Evolutionary conservation across 192 early-diverging fungal genomes (phyloP).

Genomic region (Coemansia sp.): DNA sequence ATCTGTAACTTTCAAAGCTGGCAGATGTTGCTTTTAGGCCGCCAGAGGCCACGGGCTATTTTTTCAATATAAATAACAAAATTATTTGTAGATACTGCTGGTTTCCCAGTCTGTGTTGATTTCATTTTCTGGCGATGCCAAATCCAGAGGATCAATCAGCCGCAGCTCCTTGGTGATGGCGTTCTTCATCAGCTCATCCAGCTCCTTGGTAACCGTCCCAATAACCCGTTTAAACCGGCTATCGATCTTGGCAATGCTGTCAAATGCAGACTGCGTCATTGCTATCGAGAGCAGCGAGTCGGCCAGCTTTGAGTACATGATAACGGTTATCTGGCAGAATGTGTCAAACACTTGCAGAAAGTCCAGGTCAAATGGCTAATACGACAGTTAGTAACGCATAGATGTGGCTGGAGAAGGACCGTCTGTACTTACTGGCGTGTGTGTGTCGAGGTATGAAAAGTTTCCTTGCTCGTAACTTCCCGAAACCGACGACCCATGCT

Average conservation of each 20-base stretch:
- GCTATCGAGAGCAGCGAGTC: constrained; percentile 41
- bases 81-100: constrained; percentile 41
- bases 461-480: constrained; percentile 38
- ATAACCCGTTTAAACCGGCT: constrained; percentile 67
- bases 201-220: constrained; percentile 60
- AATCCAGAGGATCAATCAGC: constrained; percentile 59
- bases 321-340: constrained; percentile 60
- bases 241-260: constrained; percentile 65
- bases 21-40: neutral
- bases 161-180: constrained; percentile 61
- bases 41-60: too few relatives aligned
- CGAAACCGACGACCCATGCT: constrained; percentile 31
- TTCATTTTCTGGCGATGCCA: constrained; percentile 45
- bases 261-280: constrained; percentile 57
- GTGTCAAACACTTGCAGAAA: constrained; percentile 69
- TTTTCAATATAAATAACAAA: neutral
- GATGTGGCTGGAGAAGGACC: too few relatives aligned
- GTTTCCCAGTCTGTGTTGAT: constrained; percentile 53
- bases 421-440: constrained; percentile 26
- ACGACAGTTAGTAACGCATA: too few relatives aligned
- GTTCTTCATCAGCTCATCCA: constrained; percentile 62
- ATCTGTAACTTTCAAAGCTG: too few relatives aligned
- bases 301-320: constrained; percentile 58
- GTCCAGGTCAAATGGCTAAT: constrained; percentile 62
- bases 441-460: constrained; percentile 54